Conservation (phyloP, 768 basidiomycete species). For the Leucocoprinus sp. region DNA sequence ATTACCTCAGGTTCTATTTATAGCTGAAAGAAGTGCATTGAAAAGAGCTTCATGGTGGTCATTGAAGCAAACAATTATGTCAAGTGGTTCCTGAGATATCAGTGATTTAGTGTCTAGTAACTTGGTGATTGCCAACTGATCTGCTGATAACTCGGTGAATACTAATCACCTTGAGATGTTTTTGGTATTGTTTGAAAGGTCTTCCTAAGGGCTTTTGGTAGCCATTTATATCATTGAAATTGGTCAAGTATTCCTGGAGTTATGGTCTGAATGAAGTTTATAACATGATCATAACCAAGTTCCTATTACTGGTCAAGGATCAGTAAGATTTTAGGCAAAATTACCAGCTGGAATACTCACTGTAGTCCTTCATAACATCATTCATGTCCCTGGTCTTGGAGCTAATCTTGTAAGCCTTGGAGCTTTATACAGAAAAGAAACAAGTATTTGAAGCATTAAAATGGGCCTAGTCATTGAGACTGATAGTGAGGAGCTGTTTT, state of each 20-base stretch:
- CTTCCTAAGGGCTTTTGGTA: conserved; percentile 12
- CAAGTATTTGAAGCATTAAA: background rate
- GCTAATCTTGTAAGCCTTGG: conserved; percentile 17
- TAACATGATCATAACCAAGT: conserved; percentile 11
- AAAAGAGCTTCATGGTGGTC: too few species aligned
- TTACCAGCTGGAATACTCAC: conserved; percentile 8
- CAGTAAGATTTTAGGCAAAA: conserved; percentile 8
- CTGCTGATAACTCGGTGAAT: too few species aligned
- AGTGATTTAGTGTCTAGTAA: too few species aligned
- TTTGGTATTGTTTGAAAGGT: too few species aligned
- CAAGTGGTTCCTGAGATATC: too few species aligned
- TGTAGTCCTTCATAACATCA: conserved; percentile 10
- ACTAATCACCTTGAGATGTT: too few species aligned
- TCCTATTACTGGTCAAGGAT: conserved; percentile 13
- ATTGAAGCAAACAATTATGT: too few species aligned
- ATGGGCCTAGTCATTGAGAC: background rate
- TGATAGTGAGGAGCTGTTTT: background rate
- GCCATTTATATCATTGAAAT: background rate
- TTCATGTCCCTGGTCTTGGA: conserved; percentile 15
- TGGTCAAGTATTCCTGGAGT: too few species aligned
- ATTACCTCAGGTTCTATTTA: too few species aligned
- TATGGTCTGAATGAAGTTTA: conserved; percentile 9
- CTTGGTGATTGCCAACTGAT: too few species aligned
- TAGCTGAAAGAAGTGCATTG: too few species aligned
- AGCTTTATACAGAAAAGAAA: conserved; percentile 10